phyloP scores from a whole-genome alignment of 495 filamentous ascomycete species.

The Beverwykella pulmonaria region DNA sequence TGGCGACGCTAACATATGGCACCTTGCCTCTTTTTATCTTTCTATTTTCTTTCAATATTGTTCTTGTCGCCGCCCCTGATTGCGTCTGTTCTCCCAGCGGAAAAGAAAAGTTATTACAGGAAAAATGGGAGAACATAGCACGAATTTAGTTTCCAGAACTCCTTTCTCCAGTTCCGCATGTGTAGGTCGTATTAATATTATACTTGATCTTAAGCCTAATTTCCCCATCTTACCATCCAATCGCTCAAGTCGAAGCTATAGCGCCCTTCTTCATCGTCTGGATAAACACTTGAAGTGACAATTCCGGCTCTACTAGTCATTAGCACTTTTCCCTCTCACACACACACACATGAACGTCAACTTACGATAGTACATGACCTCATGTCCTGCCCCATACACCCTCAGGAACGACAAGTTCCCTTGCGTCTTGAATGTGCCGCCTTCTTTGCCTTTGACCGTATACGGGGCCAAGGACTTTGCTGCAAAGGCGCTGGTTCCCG shows the following conservation, averaged over 20 bases:
- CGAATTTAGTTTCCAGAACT: no score
- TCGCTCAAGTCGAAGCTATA: conserved; percentile 47
- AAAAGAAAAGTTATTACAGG: no score
- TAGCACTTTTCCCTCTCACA: background rate
- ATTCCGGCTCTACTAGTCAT: conserved; percentile 45
- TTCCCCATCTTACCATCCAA: no score
- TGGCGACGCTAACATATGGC: no score
- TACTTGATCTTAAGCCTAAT: no score
- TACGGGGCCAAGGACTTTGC: conserved; percentile 48
- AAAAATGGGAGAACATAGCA: no score
- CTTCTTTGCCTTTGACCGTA: conserved; percentile 52
- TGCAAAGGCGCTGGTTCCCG: conserved; percentile 48
- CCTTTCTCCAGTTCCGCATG: no score
- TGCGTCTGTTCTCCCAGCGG: no score
- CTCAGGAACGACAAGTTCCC: conserved; percentile 56
- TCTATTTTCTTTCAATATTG: no score
- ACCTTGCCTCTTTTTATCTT: no score
- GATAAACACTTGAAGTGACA: conserved; percentile 55
- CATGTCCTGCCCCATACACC: conserved; percentile 59
- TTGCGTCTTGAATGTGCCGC: conserved; percentile 55
- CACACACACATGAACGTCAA: background rate
- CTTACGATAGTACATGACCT: conserved; percentile 55
- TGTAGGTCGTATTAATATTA: no score
- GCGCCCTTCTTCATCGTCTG: conserved; percentile 53
- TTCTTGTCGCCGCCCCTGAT: no score